A percentile compares a stretch with the other conserved stretches of the same genome.
These are phyloP conservation scores for Teratosphaeria nubilosa DNA, from an alignment of 2,329 filamentous ascomycete species.

Conservation along the genomic window DNA sequence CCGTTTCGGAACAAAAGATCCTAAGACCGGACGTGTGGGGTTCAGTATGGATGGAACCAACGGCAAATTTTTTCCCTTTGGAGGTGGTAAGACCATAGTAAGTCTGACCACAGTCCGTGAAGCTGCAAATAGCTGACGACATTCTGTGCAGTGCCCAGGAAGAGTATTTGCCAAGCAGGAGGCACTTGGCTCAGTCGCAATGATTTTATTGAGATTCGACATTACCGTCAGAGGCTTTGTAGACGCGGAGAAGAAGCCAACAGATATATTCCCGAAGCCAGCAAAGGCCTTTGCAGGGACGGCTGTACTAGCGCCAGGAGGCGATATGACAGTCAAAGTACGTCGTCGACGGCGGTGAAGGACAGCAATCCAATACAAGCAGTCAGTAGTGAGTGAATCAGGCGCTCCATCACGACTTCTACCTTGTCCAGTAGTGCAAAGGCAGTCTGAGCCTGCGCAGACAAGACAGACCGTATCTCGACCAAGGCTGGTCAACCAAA, in stretches of 20 bases:
- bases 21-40: conserved; percentile 14
- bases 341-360: not conserved
- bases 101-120: conserved; percentile 11
- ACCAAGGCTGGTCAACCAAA: too few species aligned
- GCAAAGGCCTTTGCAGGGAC: conserved; percentile 14
- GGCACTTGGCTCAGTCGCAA: conserved; percentile 17
- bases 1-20: conserved; percentile 18
- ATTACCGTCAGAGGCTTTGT: conserved; percentile 17
- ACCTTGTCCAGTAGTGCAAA: too few species aligned
- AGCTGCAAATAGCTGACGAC: not conserved
- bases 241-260: conserved; percentile 13
- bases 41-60: conserved; percentile 20
- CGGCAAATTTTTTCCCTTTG: conserved; percentile 25
- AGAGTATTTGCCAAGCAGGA: conserved; percentile 23
- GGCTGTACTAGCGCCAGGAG: conserved; percentile 16
- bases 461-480: too few species aligned
- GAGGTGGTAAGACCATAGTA: conserved; percentile 18
- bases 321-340: conserved; percentile 18
- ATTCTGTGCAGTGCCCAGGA: conserved; percentile 1
- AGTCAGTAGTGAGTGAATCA: not conserved
- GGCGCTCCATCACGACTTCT: too few species aligned
- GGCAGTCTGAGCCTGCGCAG: too few species aligned
- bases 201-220: conserved; percentile 18
- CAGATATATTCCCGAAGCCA: conserved; percentile 13
- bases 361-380: not conserved